Percentiles rank a stretch among this genome's conserved stretches.
These are phyloP conservation scores for Trichocladium uniseriatum DNA, from an alignment of 495 filamentous ascomycete species.

Conservation along the genomic window DNA sequence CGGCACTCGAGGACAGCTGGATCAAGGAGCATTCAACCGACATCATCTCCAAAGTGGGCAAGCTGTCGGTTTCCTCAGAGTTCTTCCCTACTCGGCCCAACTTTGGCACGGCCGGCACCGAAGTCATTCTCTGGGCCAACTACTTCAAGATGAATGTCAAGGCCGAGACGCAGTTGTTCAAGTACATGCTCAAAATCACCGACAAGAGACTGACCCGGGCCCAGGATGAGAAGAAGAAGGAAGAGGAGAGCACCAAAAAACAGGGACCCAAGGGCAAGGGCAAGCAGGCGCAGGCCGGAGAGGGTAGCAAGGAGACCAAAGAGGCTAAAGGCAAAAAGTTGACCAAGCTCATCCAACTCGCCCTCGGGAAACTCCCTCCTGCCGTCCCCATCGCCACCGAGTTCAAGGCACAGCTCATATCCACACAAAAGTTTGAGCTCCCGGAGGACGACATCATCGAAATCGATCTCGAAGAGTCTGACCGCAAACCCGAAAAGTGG, in stretches of 20 bases:
- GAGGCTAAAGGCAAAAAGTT: conserved; percentile 44
- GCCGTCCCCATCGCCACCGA: conserved; percentile 45
- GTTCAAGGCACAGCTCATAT: conserved; percentile 45
- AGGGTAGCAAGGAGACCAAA: conserved; percentile 24
- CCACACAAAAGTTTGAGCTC: conserved; percentile 29
- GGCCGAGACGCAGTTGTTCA: conserved; percentile 26
- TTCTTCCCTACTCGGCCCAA: conserved; percentile 45
- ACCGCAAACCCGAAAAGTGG: conserved; percentile 29
- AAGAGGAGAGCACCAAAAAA: background rate
- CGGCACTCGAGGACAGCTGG: conserved; percentile 27
- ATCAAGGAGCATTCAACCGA: conserved; percentile 14
- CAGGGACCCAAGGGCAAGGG: conserved; percentile 12
- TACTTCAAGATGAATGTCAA: conserved; percentile 47
- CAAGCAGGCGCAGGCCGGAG: conserved; percentile 32
- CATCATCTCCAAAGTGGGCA: conserved; percentile 17
- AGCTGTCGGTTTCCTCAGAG: conserved; percentile 19
- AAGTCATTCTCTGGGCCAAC: conserved; percentile 52
- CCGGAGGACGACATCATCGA: conserved; percentile 23
- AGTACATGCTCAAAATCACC: conserved; percentile 28
- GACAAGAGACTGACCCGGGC: background rate
- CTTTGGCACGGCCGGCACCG: conserved; percentile 45
- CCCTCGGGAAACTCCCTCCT: conserved; percentile 34
- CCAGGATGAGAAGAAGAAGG: background rate
- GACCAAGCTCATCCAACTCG: conserved; percentile 41
- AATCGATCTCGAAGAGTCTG: conserved; percentile 39